Conservation (phyloP, 371 early-diverging fungal species). For the Mucor lusitanicus region DNA sequence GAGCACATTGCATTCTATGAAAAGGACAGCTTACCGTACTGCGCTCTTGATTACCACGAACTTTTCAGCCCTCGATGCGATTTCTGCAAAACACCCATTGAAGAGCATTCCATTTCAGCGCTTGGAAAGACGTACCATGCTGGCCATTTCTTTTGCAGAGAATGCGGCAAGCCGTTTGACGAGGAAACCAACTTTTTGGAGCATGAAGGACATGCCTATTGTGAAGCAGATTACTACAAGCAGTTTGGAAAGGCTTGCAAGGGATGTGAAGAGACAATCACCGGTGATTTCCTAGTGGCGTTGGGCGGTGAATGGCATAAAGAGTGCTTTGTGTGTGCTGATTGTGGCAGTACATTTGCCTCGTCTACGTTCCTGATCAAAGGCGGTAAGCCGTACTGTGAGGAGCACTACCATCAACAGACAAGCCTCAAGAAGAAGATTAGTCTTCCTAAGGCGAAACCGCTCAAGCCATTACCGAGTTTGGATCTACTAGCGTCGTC, state of each 20-base stretch:
- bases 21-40: slow-evolving; percentile 63
- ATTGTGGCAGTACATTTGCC: slow-evolving; percentile 57
- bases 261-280: slow-evolving; percentile 62
- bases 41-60: slow-evolving; percentile 67
- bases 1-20: slow-evolving; percentile 68
- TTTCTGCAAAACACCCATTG: slow-evolving; percentile 66
- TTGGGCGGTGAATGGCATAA: slow-evolving; percentile 70
- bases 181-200: slow-evolving; percentile 64
- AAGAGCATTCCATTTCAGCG: slow-evolving; percentile 64
- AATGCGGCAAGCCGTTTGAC: slow-evolving; percentile 68
- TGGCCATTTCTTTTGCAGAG: slow-evolving; percentile 79
- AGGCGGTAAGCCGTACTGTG: slow-evolving; percentile 65
- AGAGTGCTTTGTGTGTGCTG: slow-evolving; percentile 72
- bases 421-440: neutral
- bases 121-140: slow-evolving; percentile 72
- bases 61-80: slow-evolving; percentile 68
- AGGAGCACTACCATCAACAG: slow-evolving; percentile 53
- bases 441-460: neutral
- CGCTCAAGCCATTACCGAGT: neutral
- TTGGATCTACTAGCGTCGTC: neutral
- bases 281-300: slow-evolving; percentile 62
- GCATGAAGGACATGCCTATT: slow-evolving; percentile 74
- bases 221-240: slow-evolving; percentile 68
- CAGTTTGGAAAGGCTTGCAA: slow-evolving; percentile 67
- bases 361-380: slow-evolving; percentile 49